A percentile compares a stretch with the other conserved stretches of the same genome.
Evolutionary conservation across 345 rosid species (phyloP).

Genomic region (Eucalyptus fibrosa): DNA sequence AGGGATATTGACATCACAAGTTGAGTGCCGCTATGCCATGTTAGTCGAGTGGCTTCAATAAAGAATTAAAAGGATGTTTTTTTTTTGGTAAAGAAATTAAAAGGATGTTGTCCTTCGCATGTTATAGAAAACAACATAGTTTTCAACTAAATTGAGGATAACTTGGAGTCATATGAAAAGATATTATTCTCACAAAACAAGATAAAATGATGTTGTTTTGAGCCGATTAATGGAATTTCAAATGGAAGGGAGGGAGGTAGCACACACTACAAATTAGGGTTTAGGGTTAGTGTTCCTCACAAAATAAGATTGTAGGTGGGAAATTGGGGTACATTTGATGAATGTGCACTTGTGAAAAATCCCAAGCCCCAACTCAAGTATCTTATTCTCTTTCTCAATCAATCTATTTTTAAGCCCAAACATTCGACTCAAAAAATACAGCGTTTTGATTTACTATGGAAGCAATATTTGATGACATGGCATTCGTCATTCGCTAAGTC

Average conservation of each 20-base stretch:
- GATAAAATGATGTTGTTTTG: background rate
- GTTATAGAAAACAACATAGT: background rate
- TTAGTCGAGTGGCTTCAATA: background rate
- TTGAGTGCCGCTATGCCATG: background rate
- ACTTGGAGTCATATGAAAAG: background rate
- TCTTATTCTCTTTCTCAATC: background rate
- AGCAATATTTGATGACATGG: background rate
- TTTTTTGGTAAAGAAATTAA: too few species aligned
- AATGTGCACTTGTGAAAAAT: background rate
- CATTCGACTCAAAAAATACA: rapidly evolving
- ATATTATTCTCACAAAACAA: background rate
- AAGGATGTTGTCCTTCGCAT: background rate
- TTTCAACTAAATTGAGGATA: background rate
- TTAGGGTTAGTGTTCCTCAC: background rate
- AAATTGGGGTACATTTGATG: background rate
- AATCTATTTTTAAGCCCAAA: background rate
- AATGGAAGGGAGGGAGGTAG: background rate
- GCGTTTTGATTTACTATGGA: background rate
- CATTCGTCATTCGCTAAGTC: background rate
- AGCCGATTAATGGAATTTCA: background rate
- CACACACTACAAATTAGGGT: background rate
- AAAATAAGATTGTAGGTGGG: background rate
- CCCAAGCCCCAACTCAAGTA: background rate
- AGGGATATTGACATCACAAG: background rate
- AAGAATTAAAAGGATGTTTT: background rate